Percentiles rank a stretch among this genome's conserved stretches.
Evolutionary conservation across 257 asterid genomes (phyloP).

Genomic region (Salvia splendens): DNA sequence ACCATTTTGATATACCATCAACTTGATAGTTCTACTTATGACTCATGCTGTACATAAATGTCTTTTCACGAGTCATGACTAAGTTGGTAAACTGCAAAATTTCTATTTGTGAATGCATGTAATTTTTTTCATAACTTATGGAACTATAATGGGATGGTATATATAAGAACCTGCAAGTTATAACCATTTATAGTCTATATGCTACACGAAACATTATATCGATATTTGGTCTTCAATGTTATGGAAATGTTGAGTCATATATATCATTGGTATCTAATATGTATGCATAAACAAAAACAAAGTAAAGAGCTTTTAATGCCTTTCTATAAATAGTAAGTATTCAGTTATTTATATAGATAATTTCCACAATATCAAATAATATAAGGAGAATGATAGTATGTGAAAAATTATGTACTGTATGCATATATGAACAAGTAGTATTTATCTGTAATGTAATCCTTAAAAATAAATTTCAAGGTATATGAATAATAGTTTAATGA

Average conservation of each 20-base stretch:
- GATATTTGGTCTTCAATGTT: not conserved
- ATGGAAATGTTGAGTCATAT: not conserved
- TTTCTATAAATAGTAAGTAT: not conserved
- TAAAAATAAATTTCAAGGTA: not conserved
- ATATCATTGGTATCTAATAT: not conserved
- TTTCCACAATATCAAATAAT: not conserved
- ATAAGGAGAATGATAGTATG: not conserved
- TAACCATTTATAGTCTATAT: not conserved
- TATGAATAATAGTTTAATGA: not conserved
- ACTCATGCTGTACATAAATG: slow-evolving; percentile 9
- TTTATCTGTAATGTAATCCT: not conserved
- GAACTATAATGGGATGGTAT: not conserved
- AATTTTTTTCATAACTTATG: not conserved
- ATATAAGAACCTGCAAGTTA: slow-evolving; percentile 16
- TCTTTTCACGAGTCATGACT: not conserved
- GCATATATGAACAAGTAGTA: not conserved
- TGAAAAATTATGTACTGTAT: not conserved
- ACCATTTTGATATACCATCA: slow-evolving; percentile 5
- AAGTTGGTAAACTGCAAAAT: not conserved
- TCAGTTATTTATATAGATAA: not conserved
- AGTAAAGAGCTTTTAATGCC: not conserved
- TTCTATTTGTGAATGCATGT: slow-evolving; percentile 7
- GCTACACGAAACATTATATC: not conserved
- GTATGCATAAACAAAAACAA: too few species aligned
- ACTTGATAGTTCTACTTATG: slow-evolving; percentile 1